A percentile compares a stretch with the other conserved stretches of the same genome.
Evolutionary conservation across 352 stramenopile genomes (phyloP).

Genomic region (Phytophthora pinifolia): DNA sequence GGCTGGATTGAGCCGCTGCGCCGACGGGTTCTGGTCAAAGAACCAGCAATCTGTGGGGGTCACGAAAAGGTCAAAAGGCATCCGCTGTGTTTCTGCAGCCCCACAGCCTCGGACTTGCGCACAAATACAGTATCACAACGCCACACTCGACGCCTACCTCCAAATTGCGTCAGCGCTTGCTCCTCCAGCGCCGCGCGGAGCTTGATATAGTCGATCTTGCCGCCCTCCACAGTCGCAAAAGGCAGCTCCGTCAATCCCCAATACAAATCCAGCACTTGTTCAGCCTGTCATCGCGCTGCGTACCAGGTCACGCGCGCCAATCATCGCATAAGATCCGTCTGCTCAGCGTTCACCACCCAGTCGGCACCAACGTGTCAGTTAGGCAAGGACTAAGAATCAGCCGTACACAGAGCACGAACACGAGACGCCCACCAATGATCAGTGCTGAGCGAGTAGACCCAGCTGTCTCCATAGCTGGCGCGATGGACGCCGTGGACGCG

Average conservation of each 20-base stretch:
- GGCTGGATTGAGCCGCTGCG: constrained; percentile 25
- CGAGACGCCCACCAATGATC: constrained; percentile 51
- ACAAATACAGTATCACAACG: constrained; percentile 7
- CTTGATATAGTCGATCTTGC: constrained; percentile 73
- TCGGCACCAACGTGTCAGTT: background rate
- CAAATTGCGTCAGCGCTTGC: constrained; percentile 41
- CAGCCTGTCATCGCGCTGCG: background rate
- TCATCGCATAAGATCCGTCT: constrained; percentile 76
- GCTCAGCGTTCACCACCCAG: constrained; percentile 8
- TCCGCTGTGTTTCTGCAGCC: constrained; percentile 3
- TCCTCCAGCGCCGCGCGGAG: constrained; percentile 62
- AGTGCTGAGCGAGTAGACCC: constrained; percentile 47
- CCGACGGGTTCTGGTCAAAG: constrained; percentile 78
- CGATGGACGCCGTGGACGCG: constrained; percentile 21
- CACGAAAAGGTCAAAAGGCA: constrained; percentile 24
- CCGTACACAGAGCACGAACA: background rate
- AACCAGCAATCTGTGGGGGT: constrained; percentile 72
- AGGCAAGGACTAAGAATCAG: constrained; percentile 7
- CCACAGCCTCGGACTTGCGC: constrained; percentile 2
- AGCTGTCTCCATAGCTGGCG: constrained; percentile 4
- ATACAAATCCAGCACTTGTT: background rate
- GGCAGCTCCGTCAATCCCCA: background rate
- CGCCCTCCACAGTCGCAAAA: constrained; percentile 28
- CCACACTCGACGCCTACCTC: constrained; percentile 34
- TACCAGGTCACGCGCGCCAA: constrained; percentile 56